Conservation (phyloP, 148 eudicot species). For the Bassia scoparia region DNA sequence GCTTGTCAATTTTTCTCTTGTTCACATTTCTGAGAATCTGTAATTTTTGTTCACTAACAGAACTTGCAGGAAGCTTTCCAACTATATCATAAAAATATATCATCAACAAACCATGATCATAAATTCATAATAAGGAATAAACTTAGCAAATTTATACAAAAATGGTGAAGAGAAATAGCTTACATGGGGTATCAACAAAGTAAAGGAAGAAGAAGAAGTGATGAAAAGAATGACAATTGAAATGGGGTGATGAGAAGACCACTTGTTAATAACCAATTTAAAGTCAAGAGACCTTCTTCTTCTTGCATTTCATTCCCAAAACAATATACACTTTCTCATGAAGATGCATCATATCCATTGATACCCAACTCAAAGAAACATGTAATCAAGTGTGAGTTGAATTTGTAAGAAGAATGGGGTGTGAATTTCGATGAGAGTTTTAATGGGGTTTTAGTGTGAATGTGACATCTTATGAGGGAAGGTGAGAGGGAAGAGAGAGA, state of each 20-base stretch:
- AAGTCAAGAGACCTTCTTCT: constrained; percentile 52
- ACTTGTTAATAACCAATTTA: constrained; percentile 57
- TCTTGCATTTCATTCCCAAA: constrained; percentile 43
- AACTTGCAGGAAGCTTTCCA: constrained; percentile 67
- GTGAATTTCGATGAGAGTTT: neutral
- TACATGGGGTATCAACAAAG: constrained; percentile 61
- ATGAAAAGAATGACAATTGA: constrained; percentile 56
- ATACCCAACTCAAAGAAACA: neutral
- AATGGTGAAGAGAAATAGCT: constrained; percentile 18
- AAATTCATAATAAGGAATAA: neutral
- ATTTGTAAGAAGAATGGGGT: neutral
- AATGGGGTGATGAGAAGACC: constrained; percentile 43
- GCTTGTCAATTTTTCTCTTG: constrained; percentile 47
- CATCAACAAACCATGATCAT: neutral
- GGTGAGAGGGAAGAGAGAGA: neutral
- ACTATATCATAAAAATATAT: constrained; percentile 30
- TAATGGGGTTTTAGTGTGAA: neutral
- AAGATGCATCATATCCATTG: constrained; percentile 9
- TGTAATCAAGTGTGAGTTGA: neutral
- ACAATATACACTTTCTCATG: constrained; percentile 68
- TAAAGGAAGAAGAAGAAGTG: constrained; percentile 30
- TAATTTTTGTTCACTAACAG: constrained; percentile 56
- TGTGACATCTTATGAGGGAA: neutral
- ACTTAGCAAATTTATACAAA: neutral
- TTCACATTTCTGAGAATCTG: constrained; percentile 47